phyloP scores from a whole-genome alignment of 1,139 yeast species.

The Suhomyces taliae region DNA sequence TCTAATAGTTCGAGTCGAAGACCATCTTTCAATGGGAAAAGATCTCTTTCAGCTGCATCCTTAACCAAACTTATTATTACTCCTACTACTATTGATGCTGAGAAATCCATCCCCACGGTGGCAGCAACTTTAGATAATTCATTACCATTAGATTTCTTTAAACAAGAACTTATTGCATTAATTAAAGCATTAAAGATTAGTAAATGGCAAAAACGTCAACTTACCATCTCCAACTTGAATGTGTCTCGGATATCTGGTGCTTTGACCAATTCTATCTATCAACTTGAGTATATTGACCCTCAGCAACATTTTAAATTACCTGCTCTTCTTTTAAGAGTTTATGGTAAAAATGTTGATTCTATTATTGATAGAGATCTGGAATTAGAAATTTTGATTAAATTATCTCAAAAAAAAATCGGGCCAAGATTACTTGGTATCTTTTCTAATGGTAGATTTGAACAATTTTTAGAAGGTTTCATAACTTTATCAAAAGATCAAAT shows the following conservation, averaged over 20 bases:
- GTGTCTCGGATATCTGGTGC: conserved; percentile 81
- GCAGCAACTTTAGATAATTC: conserved; percentile 60
- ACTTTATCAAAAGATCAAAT: conserved; percentile 74
- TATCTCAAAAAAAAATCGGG: conserved; percentile 79
- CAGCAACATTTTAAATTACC: conserved; percentile 32
- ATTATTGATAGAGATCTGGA: conserved; percentile 87
- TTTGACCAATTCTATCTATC: conserved; percentile 84
- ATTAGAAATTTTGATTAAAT: conserved; percentile 66
- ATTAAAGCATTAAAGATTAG: conserved; percentile 65
- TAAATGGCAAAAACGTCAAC: conserved; percentile 65
- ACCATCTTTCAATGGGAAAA: conserved; percentile 30
- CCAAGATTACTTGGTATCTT: conserved; percentile 88
- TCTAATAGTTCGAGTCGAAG: conserved; percentile 39
- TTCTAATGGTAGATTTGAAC: conserved; percentile 89
- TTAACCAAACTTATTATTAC: conserved; percentile 15
- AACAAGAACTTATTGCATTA: conserved; percentile 72
- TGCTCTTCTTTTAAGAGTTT: conserved; percentile 68
- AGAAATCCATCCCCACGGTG: conserved; percentile 38
- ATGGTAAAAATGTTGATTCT: conserved; percentile 87
- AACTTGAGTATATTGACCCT: conserved; percentile 48
- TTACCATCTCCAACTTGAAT: conserved; percentile 47
- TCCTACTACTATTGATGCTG: conserved; percentile 30
- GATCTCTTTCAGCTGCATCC: conserved; percentile 31
- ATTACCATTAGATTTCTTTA: conserved; percentile 79
- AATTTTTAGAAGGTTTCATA: conserved; percentile 77